These are phyloP conservation scores for Alnus rubra DNA, from an alignment of 306 rosid genomes.

Conservation along the genomic window DNA sequence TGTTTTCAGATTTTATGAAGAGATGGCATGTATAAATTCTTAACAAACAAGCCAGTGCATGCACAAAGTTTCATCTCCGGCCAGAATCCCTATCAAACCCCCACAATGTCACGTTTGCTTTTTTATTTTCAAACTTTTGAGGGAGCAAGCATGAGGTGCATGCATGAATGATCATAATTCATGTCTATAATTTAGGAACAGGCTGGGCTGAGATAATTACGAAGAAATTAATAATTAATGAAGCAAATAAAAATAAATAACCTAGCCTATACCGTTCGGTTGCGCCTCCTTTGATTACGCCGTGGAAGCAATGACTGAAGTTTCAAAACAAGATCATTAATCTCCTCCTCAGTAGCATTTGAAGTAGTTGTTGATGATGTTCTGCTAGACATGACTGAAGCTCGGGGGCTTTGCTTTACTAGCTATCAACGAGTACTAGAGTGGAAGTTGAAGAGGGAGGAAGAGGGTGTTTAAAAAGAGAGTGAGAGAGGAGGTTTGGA, in stretches of 20 bases:
- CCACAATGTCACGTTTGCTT: too few species aligned
- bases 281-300: conserved; percentile 20
- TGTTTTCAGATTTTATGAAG: too few species aligned
- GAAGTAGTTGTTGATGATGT: conserved; percentile 25
- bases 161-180: background rate
- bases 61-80: too few species aligned
- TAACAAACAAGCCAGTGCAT: too few species aligned
- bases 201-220: background rate
- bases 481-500: background rate
- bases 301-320: conserved; percentile 41
- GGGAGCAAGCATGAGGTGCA: background rate
- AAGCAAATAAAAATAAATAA: background rate
- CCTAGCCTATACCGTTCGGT: conserved; percentile 21
- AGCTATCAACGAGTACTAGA: background rate
- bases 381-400: conserved; percentile 26
- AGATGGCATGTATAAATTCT: too few species aligned
- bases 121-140: too few species aligned
- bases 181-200: too few species aligned
- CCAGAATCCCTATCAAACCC: too few species aligned
- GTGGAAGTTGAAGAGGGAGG: conserved; percentile 20
- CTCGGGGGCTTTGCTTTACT: background rate
- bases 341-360: conserved; percentile 27
- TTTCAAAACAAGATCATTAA: conserved; percentile 34
- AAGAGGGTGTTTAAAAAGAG: conserved; percentile 22
- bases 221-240: background rate